Base-by-base conservation (phyloP, 2,329 filamentous ascomycete genomes). In the Colletotrichum cereale region DNA sequence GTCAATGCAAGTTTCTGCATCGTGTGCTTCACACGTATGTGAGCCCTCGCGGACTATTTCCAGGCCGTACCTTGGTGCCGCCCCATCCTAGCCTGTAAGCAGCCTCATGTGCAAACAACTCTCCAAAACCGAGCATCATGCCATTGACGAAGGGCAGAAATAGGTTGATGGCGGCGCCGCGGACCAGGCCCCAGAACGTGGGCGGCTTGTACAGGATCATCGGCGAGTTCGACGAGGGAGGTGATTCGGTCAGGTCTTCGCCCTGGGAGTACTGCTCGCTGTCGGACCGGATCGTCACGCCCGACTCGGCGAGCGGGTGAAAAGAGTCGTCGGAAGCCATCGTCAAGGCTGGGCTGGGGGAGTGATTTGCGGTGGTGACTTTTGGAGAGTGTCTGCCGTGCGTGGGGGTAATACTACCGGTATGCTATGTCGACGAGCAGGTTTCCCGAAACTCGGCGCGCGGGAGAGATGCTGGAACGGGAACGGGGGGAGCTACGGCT, bases 121-220 rank as follows among this genome's bases (percentile, higher is more conserved):
- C 96, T 76, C 96, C 96, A 79, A 99, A 98, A 2, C 96, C 96
- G 78, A 99, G 84, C 96, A 99, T 99, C 86, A 99, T 89, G 57
- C 96, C 96, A 83, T 99, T 99, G 79, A 99, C 90, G 78, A 99
- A 99, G 0, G 96, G 96, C 26, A 99, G 84, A 1, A 99, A 78
- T n/a, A 99, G 86, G 81, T 99, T 99, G 83, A 99, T 99, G 7
- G 95, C 95, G 21, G 95, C 94, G 47, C 96, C 94, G 66, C 96
- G 90, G 66, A 98, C 75, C 73, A 99, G 82, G 12, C 93, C 91
- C 93, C 94, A 97, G 55, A 97, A 78, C 0, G 95, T 97, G 2
- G 96, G 95, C 4, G 95, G 94, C 75, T 91, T 90, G 87, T 98
- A 99, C 57, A 98, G 88, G 58, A 97, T 91, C 77, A 97, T 82